Evolutionary conservation across 2,329 filamentous ascomycete genomes (phyloP).

Genomic region (Fusarium chlamydosporum): DNA sequence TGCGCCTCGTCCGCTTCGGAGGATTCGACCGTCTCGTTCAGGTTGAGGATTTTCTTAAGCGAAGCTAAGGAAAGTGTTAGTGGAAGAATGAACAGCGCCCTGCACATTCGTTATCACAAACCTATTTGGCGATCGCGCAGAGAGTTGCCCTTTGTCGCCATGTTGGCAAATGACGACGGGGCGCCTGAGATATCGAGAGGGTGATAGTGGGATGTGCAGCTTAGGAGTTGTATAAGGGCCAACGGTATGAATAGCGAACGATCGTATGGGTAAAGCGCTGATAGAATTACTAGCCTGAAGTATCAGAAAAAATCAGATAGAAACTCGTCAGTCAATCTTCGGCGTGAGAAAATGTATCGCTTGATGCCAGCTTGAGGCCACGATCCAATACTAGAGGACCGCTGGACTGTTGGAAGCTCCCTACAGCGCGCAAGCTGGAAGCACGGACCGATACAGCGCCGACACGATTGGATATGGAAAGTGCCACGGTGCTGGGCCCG

Average conservation of each 20-base stretch:
- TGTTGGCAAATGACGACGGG: slow-evolving; percentile 53
- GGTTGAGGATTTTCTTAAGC: slow-evolving; percentile 94
- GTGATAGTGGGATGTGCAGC: slow-evolving; percentile 48
- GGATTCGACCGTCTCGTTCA: slow-evolving; percentile 80
- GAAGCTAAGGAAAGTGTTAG: slow-evolving; percentile 71
- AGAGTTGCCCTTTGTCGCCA: slow-evolving; percentile 63
- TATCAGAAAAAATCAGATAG: slow-evolving; percentile 3
- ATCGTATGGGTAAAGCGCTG: slow-evolving; percentile 2
- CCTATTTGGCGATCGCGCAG: slow-evolving; percentile 67
- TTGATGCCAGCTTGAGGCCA: slow-evolving; percentile 49
- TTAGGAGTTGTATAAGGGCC: slow-evolving; percentile 28
- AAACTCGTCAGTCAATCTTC: slow-evolving; percentile 13
- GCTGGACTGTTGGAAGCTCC: slow-evolving; percentile 42
- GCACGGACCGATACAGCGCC: slow-evolving; percentile 51
- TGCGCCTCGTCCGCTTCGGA: slow-evolving; percentile 74
- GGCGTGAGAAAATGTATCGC: slow-evolving; percentile 30
- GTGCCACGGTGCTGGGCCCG: slow-evolving; percentile 27
- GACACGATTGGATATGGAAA: slow-evolving; percentile 42
- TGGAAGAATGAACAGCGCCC: neutral
- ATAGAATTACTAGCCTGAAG: neutral
- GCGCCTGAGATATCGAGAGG: slow-evolving; percentile 27
- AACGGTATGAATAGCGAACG: slow-evolving; percentile 7
- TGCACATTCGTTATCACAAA: slow-evolving; percentile 39
- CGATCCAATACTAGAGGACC: slow-evolving; percentile 43
- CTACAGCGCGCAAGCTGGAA: slow-evolving; percentile 42